These are phyloP conservation scores for Mycena vulgaris DNA, from an alignment of 768 basidiomycete genomes.

Conservation along the genomic window DNA sequence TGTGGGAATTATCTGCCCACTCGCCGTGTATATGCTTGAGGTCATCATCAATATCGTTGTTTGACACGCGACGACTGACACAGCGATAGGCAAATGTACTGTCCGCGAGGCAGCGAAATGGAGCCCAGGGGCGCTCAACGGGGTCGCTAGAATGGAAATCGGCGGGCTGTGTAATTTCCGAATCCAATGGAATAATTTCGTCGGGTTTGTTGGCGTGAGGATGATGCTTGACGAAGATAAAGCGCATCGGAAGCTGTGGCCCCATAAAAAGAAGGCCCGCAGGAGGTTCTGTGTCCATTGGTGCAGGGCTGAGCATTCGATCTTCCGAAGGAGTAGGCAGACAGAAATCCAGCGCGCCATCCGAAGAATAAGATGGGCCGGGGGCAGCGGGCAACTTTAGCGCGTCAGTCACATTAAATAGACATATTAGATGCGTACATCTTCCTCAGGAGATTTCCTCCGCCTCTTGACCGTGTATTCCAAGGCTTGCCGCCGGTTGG, in stretches of 20 bases:
- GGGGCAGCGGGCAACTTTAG: background rate
- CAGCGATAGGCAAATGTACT: conserved; percentile 33
- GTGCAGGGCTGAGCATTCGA: background rate
- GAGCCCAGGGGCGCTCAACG: conserved; percentile 35
- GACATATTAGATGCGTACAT: background rate
- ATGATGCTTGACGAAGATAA: conserved; percentile 22
- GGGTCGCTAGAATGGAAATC: background rate
- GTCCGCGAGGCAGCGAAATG: conserved; percentile 37
- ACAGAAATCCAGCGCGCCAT: background rate
- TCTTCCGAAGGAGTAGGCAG: background rate
- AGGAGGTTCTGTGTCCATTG: conserved; percentile 10
- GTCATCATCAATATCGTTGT: conserved; percentile 29
- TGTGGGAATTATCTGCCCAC: conserved; percentile 3
- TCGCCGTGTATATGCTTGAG: background rate
- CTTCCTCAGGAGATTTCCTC: background rate
- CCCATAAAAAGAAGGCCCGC: background rate
- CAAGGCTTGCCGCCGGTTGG: background rate
- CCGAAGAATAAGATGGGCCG: background rate
- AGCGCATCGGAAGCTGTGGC: conserved; percentile 2
- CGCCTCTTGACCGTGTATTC: background rate
- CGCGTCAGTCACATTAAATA: background rate
- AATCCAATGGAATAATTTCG: conserved; percentile 4
- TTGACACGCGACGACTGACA: conserved; percentile 26
- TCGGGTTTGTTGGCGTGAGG: background rate
- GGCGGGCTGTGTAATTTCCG: background rate